These are phyloP conservation scores for Aureobasidium sp. DNA, from an alignment of 2,329 filamentous ascomycete genomes.

Conservation along the genomic window DNA sequence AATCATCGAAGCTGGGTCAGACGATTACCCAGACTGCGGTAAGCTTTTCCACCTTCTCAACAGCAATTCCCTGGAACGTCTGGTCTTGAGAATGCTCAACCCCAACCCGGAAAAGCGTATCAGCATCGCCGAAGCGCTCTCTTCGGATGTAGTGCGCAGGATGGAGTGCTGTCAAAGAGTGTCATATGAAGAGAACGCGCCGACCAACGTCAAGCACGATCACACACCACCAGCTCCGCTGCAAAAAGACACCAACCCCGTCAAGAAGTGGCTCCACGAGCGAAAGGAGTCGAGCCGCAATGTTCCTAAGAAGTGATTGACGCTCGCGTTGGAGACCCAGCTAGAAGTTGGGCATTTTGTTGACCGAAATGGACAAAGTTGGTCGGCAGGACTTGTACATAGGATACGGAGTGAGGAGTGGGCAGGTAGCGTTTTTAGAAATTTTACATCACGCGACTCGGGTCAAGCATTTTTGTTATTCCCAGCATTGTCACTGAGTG, in stretches of 20 bases:
- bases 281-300: neutral
- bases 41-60: constrained; percentile 58
- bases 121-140: constrained; percentile 58
- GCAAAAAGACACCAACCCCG: neutral
- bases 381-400: neutral
- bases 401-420: neutral
- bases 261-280: constrained; percentile 8
- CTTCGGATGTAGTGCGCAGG: constrained; percentile 61
- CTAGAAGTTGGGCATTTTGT: neutral
- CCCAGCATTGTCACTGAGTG: too few relatives aligned
- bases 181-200: constrained; percentile 2
- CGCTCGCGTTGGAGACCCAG: neutral
- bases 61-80: constrained; percentile 57
- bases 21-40: constrained; percentile 52
- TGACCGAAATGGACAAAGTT: neutral
- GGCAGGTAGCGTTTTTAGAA: neutral
- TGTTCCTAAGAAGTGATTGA: neutral
- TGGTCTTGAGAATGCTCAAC: constrained; percentile 75
- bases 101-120: constrained; percentile 64
- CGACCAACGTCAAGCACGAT: neutral
- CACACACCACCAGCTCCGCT: neutral
- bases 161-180: constrained; percentile 58
- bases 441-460: neutral
- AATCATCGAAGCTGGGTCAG: constrained; percentile 29
- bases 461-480: neutral